These are phyloP conservation scores for Aspergillus asperescens DNA, from an alignment of 495 filamentous ascomycete genomes.

Conservation along the genomic window DNA sequence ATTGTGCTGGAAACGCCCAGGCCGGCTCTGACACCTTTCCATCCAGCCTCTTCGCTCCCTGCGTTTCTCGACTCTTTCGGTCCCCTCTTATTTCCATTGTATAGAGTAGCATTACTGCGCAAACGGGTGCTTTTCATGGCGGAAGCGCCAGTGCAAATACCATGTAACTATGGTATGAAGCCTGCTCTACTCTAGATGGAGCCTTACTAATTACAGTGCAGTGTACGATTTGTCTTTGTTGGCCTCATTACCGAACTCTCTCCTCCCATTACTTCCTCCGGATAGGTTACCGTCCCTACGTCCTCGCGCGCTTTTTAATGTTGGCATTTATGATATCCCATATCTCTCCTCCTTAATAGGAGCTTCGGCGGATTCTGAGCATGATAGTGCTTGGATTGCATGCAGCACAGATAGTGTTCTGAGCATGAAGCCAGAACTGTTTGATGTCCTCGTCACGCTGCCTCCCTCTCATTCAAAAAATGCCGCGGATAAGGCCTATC, in stretches of 20 bases:
- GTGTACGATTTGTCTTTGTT: slow-evolving; percentile 93
- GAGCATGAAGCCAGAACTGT: slow-evolving; percentile 74
- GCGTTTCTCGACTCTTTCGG: slow-evolving; percentile 77
- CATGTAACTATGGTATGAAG: slow-evolving; percentile 78
- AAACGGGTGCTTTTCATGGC: slow-evolving; percentile 82
- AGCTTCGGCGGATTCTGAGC: slow-evolving; percentile 35
- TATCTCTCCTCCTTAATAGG: slow-evolving; percentile 52
- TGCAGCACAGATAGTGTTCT: slow-evolving; percentile 94
- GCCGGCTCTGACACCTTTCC: slow-evolving; percentile 67
- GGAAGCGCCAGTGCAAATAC: slow-evolving; percentile 74
- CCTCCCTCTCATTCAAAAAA: slow-evolving; percentile 59
- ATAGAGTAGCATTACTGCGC: slow-evolving; percentile 80
- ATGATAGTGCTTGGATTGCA: slow-evolving; percentile 74
- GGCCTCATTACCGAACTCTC: slow-evolving; percentile 64
- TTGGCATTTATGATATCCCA: slow-evolving; percentile 90
- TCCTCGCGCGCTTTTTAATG: slow-evolving; percentile 78
- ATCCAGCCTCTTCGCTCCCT: slow-evolving; percentile 79
- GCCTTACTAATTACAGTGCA: slow-evolving; percentile 29
- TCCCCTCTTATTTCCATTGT: slow-evolving; percentile 83
- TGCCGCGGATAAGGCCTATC: slow-evolving; percentile 59
- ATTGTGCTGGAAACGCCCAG: slow-evolving; percentile 57
- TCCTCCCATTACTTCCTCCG: slow-evolving; percentile 54
- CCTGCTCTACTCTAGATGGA: not conserved
- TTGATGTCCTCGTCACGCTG: slow-evolving; percentile 79
- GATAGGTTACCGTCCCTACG: slow-evolving; percentile 49